A percentile compares a stretch with the other conserved stretches of the same genome.
Conservation (phyloP, 805 yeast genomes). For the Kodamaea neixiangensis region DNA sequence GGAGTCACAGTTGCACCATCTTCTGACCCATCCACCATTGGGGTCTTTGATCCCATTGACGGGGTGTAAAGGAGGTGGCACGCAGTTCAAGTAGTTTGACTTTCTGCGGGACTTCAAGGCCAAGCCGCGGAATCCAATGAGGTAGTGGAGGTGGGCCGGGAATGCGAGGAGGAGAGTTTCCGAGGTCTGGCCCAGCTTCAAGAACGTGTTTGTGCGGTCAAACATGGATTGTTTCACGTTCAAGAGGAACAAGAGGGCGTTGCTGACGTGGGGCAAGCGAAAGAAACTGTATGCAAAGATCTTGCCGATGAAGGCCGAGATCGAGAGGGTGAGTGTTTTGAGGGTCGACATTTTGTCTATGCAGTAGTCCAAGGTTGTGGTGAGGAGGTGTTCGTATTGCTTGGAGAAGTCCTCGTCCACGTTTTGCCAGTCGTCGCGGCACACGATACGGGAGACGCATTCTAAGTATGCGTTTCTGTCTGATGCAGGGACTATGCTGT, state of each 20-base stretch:
- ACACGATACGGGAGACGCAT: conserved; percentile 51
- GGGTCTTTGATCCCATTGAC: conserved; percentile 56
- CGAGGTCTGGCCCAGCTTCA: background rate
- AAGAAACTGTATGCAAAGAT: conserved; percentile 65
- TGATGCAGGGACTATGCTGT: conserved; percentile 37
- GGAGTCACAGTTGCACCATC: conserved; percentile 60
- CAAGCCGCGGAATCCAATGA: conserved; percentile 36
- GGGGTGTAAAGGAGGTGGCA: conserved; percentile 44
- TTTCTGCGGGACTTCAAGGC: conserved; percentile 24
- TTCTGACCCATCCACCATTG: conserved; percentile 60
- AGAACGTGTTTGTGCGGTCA: conserved; percentile 20
- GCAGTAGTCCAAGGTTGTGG: conserved; percentile 55
- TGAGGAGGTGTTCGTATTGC: conserved; percentile 38
- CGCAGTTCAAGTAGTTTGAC: conserved; percentile 32
- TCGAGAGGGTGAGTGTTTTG: conserved; percentile 55
- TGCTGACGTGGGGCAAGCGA: conserved; percentile 55
- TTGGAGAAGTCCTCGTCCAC: conserved; percentile 25
- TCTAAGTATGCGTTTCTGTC: conserved; percentile 57
- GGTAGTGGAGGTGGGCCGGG: conserved; percentile 31
- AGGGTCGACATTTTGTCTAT: conserved; percentile 47
- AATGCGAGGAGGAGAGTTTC: conserved; percentile 17
- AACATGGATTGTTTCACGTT: conserved; percentile 53
- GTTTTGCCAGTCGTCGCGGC: conserved; percentile 48
- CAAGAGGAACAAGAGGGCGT: conserved; percentile 56
- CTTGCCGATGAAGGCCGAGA: conserved; percentile 69